Base-by-base conservation (phyloP, 768 basidiomycete genomes). In the Russula griseocarnosa region DNA sequence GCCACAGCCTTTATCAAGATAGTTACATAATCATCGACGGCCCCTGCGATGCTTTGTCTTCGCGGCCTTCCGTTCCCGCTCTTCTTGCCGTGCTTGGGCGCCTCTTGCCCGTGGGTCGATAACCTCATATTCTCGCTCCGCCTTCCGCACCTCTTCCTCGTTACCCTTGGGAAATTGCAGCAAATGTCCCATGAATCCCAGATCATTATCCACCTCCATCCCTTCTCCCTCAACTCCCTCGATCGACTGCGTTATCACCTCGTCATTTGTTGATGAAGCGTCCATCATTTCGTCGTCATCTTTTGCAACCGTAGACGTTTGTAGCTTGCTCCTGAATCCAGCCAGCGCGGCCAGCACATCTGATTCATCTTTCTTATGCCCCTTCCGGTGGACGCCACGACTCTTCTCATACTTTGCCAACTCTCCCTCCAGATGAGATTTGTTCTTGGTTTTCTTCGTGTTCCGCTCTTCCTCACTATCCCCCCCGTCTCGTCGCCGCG, bases 41-140 rank as follows among this genome's bases (percentile, higher is more conserved):
- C 72, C 69, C 32, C 69, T 70, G 32, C 69, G 70, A 63, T 64
- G 68, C n/a, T 61, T 62, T 71, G 38, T 3, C 0, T 7, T 8
- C 51, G 72, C 75, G 14, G 74, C 73, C 58, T 85, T 90, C 69
- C 85, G 77, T 63, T 89, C 88, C 68, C 79, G 78, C 69, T 91
- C 90, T 71, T 94, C 92, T 70, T 92, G 88, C 70, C 79, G 84
- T 28, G 92, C 92, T 54, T 83, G 76, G 26, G 88, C 89, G 50
- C 86, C 81, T 60, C 92, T 76, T 54, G 83, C 81, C 63, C 92
- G 76, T 0, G 92, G 91, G 71, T 94, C 92, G 71, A 94, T 94
- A 30, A 94, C 91, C 75, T 94, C 91, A 70, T 92, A 93, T 62
- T 94, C 92, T 58, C 89, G 75, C 72, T 92, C 87, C 1, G 89